Conservation (phyloP, 2,329 filamentous ascomycete species). For the Fusarium tjaetaba region DNA sequence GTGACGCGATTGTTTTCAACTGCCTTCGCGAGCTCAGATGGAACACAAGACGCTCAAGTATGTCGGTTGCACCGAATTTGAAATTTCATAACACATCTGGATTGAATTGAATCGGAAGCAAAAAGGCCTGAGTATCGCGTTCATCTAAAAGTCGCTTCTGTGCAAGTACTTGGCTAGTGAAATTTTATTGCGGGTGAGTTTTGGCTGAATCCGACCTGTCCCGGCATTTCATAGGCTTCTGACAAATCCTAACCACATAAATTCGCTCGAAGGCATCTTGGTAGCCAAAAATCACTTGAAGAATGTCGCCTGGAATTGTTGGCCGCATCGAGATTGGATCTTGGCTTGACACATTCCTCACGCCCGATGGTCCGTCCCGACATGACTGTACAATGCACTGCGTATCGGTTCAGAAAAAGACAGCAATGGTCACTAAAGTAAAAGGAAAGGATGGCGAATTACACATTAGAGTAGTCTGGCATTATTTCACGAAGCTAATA, state of each 20-base stretch:
- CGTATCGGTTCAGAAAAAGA: accelerated
- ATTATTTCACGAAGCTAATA: accelerated
- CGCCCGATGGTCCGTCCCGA: not conserved
- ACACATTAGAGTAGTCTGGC: no score
- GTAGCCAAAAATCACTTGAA: accelerated
- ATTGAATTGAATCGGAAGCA: not conserved
- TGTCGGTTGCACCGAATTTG: not conserved
- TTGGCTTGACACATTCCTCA: not conserved
- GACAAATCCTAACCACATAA: accelerated
- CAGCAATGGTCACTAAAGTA: no score
- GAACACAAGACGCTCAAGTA: no score
- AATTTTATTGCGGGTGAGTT: not conserved
- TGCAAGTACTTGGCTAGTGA: no score
- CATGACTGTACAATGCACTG: not conserved
- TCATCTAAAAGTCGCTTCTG: not conserved
- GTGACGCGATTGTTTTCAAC: no score
- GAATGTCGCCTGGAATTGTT: not conserved
- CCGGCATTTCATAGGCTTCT: no score
- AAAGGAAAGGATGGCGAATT: no score
- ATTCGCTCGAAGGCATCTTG: accelerated
- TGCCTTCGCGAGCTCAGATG: not conserved
- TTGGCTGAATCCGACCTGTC: not conserved
- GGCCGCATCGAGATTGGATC: not conserved
- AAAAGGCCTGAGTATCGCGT: accelerated
- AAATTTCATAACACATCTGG: accelerated